Conservation (phyloP, 116 monocot species). For the Thalassia testudinum region DNA sequence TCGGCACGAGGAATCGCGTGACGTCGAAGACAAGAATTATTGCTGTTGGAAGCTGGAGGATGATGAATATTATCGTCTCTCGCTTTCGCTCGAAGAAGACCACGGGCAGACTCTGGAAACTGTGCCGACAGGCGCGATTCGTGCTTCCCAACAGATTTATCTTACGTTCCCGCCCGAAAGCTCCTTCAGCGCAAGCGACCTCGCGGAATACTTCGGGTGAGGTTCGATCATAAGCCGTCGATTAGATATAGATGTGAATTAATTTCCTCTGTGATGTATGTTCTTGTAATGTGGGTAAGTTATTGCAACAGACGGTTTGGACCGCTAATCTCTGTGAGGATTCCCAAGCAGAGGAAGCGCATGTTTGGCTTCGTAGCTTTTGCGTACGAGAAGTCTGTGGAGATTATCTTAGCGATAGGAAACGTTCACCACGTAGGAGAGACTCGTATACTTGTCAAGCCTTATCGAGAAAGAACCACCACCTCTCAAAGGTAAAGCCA, state of each 20-base stretch:
- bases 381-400: conserved; percentile 40
- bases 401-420: conserved; percentile 23
- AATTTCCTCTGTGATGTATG: background rate
- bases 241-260: background rate
- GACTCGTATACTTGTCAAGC: conserved; percentile 64
- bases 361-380: conserved; percentile 94
- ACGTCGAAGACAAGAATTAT: too few species aligned
- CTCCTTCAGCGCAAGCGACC: too few species aligned
- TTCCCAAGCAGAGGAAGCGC: conserved; percentile 58
- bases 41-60: too few species aligned
- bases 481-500: too few species aligned
- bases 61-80: too few species aligned
- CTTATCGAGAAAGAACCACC: conserved; percentile 59
- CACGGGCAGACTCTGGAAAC: too few species aligned
- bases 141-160: too few species aligned
- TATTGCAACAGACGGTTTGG: conserved; percentile 41
- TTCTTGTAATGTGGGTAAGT: background rate
- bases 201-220: too few species aligned
- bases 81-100: too few species aligned
- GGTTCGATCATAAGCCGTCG: background rate
- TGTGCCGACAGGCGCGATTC: too few species aligned
- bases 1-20: too few species aligned
- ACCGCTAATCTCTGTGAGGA: conserved; percentile 68
- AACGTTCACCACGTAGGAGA: conserved; percentile 59
- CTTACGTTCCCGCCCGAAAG: too few species aligned